Evolutionary conservation across 305 asterid genomes (phyloP).

Genomic region (Fraxinus ornus): DNA sequence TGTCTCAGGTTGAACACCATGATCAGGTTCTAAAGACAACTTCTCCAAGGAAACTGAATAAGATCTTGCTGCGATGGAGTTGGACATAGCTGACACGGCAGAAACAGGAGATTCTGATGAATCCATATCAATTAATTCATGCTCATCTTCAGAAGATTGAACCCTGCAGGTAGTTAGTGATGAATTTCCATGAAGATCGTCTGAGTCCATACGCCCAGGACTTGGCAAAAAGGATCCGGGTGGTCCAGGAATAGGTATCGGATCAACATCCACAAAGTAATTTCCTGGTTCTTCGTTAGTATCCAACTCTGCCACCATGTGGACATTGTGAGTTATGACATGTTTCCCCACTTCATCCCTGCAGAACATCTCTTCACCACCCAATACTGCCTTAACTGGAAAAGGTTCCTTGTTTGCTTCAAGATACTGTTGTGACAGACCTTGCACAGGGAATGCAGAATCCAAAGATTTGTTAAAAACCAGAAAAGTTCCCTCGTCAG

Average conservation of each 20-base stretch:
- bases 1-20: constrained; percentile 26
- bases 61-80: constrained; percentile 50
- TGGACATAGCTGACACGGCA: constrained; percentile 51
- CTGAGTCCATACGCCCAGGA: constrained; percentile 76
- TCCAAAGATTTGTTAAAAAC: constrained; percentile 49
- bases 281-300: constrained; percentile 50
- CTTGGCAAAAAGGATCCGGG: constrained; percentile 93
- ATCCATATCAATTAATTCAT: constrained; percentile 53
- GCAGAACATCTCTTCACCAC: constrained; percentile 48
- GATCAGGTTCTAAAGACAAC: constrained; percentile 29
- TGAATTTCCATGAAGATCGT: constrained; percentile 75
- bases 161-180: constrained; percentile 63
- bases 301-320: constrained; percentile 35
- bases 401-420: constrained; percentile 35
- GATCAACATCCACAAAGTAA: constrained; percentile 73
- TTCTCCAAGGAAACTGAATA: constrained; percentile 42
- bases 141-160: constrained; percentile 77
- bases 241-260: constrained; percentile 92
- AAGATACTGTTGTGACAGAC: constrained; percentile 33
- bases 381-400: constrained; percentile 46
- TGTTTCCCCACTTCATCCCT: constrained; percentile 35
- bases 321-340: constrained; percentile 28
- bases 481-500: constrained; percentile 38
- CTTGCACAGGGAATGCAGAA: constrained; percentile 39
- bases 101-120: constrained; percentile 77